phyloP scores from a whole-genome alignment of 2,329 filamentous ascomycete species.

The Pestalotiopsis sp. region DNA sequence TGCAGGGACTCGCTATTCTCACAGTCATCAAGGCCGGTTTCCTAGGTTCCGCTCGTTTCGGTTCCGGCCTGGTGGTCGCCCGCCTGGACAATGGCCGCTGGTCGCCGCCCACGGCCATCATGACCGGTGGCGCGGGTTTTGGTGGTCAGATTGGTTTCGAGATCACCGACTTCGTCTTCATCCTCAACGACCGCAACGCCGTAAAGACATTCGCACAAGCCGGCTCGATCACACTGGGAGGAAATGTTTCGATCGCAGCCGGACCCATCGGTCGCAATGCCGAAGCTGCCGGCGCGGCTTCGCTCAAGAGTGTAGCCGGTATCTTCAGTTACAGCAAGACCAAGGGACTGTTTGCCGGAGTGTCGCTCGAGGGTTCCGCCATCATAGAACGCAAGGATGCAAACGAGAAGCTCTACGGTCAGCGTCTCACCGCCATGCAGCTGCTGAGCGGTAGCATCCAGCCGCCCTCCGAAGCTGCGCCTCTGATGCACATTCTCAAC shows the following conservation, averaged over 20 bases:
- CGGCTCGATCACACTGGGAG: conserved; percentile 88
- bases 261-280: conserved; percentile 94
- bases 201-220: conserved; percentile 94
- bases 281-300: conserved; percentile 92
- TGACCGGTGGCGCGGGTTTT: conserved; percentile 79
- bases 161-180: conserved; percentile 95
- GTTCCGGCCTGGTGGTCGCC: conserved; percentile 81
- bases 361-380: conserved; percentile 89
- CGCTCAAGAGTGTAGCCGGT: conserved; percentile 83
- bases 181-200: conserved; percentile 87
- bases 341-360: conserved; percentile 94
- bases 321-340: conserved; percentile 98
- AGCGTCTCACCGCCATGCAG: conserved; percentile 78
- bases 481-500: conserved; percentile 83
- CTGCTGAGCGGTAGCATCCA: conserved; percentile 79
- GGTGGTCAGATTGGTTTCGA: conserved; percentile 88
- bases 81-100: conserved; percentile 76
- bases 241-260: conserved; percentile 94
- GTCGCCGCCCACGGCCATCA: conserved; percentile 82
- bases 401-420: conserved; percentile 93
- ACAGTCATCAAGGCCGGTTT: conserved; percentile 88
- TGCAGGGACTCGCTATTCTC: conserved; percentile 76
- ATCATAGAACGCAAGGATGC: conserved; percentile 95
- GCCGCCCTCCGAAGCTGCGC: conserved; percentile 79
- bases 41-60: conserved; percentile 80